Conservation (phyloP, 2,329 filamentous ascomycete species). For the Alternaria longipes region DNA sequence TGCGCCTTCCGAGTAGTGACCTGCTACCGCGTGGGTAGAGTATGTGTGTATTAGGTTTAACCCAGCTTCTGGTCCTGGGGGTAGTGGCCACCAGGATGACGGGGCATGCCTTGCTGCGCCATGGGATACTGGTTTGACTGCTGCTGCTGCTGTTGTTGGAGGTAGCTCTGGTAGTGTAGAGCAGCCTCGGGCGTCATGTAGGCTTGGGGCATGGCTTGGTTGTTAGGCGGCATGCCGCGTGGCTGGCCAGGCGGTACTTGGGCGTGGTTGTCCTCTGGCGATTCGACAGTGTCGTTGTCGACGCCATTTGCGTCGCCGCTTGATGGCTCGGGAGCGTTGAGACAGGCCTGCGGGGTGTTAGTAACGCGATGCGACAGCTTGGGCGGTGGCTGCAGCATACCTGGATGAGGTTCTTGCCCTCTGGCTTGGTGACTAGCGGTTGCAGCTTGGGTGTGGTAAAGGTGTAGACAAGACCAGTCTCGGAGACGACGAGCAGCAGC, state of each 20-base stretch:
- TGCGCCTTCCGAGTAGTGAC: conserved; percentile 44
- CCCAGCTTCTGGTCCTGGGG: conserved; percentile 65
- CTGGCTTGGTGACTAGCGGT: conserved; percentile 95
- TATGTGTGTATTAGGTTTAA: conserved; percentile 41
- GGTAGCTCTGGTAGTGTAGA: conserved; percentile 86
- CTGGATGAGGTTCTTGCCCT: conserved; percentile 99
- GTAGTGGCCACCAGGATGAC: conserved; percentile 69
- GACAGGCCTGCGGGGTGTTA: conserved; percentile 75
- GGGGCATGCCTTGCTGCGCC: conserved; percentile 79
- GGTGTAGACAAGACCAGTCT: conserved; percentile 96
- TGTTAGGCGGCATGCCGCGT: conserved; percentile 65
- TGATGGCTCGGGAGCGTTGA: conserved; percentile 93
- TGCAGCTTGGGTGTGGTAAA: conserved; percentile 99
- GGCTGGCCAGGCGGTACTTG: conserved; percentile 80
- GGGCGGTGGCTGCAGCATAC: conserved; percentile 62
- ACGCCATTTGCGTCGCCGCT: conserved; percentile 74
- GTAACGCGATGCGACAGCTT: conserved; percentile 29
- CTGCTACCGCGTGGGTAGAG: conserved; percentile 36
- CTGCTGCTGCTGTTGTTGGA: conserved; percentile 63
- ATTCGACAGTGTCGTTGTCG: conserved; percentile 72
- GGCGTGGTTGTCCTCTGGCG: conserved; percentile 86
- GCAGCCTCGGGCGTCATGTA: conserved; percentile 74
- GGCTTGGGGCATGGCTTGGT: conserved; percentile 70
- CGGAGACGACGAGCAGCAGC: conserved; percentile 92
- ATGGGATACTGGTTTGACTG: conserved; percentile 77